Conservation (phyloP, 768 basidiomycete genomes). For the Boletus rex-veris region DNA sequence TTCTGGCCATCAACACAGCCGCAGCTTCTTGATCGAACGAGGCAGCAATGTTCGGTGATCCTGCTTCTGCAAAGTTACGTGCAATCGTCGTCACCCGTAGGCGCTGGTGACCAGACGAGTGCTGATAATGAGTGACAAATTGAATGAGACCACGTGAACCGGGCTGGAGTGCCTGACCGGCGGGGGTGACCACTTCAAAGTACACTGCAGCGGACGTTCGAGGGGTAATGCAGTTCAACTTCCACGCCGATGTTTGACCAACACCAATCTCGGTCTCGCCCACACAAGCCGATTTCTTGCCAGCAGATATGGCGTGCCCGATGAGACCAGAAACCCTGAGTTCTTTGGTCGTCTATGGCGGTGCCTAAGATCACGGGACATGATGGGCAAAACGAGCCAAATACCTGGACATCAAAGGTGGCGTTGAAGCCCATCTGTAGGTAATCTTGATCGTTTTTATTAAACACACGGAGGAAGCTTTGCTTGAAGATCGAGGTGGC, state of each 20-base stretch:
- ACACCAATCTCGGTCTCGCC: constrained; percentile 99
- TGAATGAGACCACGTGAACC: constrained; percentile 94
- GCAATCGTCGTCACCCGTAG: constrained; percentile 98
- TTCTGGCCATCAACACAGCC: constrained; percentile 96
- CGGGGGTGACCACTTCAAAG: constrained; percentile 97
- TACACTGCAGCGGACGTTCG: constrained; percentile 89
- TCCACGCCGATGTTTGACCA: constrained; percentile 98
- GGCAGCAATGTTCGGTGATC: constrained; percentile 87
- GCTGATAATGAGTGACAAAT: constrained; percentile 98
- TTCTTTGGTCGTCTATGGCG: constrained; percentile 88
- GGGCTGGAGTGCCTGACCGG: constrained; percentile 86
- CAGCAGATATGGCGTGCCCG: constrained; percentile 95
- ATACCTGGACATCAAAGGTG: constrained; percentile 94
- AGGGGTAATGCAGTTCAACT: constrained; percentile 86
- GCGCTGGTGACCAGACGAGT: constrained; percentile 91
- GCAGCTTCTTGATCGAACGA: constrained; percentile 98
- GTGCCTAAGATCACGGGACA: constrained; percentile 1
- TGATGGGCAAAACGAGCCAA: neutral
- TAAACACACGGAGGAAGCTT: constrained; percentile 89
- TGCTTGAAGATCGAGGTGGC: constrained; percentile 99
- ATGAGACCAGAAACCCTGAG: constrained; percentile 97
- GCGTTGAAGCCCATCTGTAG: constrained; percentile 99
- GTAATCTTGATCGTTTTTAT: constrained; percentile 88
- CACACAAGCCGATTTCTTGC: constrained; percentile 94
- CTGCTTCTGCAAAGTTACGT: constrained; percentile 95